Evolutionary conservation across 495 filamentous ascomycete species (phyloP), one percentile per base, ranked within the genome.

Genomic region (Cryomyces antarcticus): DNA sequence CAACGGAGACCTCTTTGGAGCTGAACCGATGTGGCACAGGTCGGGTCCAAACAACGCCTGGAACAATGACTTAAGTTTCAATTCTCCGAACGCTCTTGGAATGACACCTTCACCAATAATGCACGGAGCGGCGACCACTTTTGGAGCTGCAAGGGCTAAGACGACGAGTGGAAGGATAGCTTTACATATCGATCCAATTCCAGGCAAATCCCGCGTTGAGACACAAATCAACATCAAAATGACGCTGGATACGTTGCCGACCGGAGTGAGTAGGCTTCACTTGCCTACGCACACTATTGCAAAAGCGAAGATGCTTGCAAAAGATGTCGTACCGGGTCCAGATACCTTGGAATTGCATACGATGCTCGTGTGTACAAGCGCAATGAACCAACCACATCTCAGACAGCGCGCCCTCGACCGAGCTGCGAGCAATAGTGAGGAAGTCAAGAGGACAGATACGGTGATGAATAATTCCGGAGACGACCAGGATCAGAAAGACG

Each of bases 161-260:
- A 10, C 33, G 33, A 13, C 9, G 12, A 36, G 33, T 9, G 33
- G 11, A 9, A 39, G 27, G 10, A 13, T 28, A 12, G 1, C 27
- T 28, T 37, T 52, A 5, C 39, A 51, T 36, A 66, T 84, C 39
- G 72, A 78, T 46, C 73, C 75, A 2, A 77, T 75, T 3, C 73
- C 77, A 7, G 55, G 71, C 43, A 96, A 95, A 60, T 93, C 87
- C 12, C 73, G 88, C 6, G 88, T 96, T 12, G 88, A 96, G 63
- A 96, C 88, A 0, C 88, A 96, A 54, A 93, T 94, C 45, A 74
- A 76, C 3, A 78, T 94, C 47, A 73, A 71, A 49, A 63, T 95
- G 47, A 80, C 76, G 4, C 61, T 95, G 5, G 72, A 69, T 41
- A 73, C 78, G 7, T 60, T 86, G 39, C 87, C 87, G 1, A 52